Evolutionary conservation across 73 alveolate genomes (phyloP).

Genomic region (Paramecium bursaria): DNA sequence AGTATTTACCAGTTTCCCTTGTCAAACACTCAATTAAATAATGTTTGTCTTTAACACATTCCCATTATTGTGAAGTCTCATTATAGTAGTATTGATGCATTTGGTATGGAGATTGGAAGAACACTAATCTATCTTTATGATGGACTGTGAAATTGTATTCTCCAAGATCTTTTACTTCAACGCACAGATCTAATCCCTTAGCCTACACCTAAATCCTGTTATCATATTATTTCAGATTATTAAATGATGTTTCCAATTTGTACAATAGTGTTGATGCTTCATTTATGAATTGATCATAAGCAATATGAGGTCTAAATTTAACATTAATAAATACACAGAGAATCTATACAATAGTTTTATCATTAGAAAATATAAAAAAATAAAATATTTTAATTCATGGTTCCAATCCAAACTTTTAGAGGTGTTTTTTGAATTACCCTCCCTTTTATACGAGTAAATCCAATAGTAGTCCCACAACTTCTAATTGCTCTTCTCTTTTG

Average conservation of each 20-base stretch:
- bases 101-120: constrained; percentile 12
- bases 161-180: constrained; percentile 12
- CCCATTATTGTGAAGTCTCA: constrained; percentile 46
- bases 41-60: constrained; percentile 51
- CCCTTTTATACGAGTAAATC: constrained; percentile 47
- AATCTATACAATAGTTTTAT: no score
- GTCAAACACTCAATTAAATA: constrained; percentile 46
- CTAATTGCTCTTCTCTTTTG: constrained; percentile 30
- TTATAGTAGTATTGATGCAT: constrained; percentile 47
- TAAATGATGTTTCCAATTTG: constrained; percentile 9
- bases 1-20: constrained; percentile 60
- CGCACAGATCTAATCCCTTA: background rate
- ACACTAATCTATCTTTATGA: constrained; percentile 4
- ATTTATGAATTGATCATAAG: constrained; percentile 6
- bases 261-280: background rate
- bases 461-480: constrained; percentile 12
- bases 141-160: constrained; percentile 22
- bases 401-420: no score
- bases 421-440: constrained; percentile 48
- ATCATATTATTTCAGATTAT: constrained; percentile 12
- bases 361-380: no score
- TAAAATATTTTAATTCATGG: no score
- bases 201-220: constrained; percentile 20
- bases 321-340: background rate
- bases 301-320: background rate